These are phyloP conservation scores for Circinella umbellata DNA, from an alignment of 371 early-diverging fungal genomes.

Conservation along the genomic window DNA sequence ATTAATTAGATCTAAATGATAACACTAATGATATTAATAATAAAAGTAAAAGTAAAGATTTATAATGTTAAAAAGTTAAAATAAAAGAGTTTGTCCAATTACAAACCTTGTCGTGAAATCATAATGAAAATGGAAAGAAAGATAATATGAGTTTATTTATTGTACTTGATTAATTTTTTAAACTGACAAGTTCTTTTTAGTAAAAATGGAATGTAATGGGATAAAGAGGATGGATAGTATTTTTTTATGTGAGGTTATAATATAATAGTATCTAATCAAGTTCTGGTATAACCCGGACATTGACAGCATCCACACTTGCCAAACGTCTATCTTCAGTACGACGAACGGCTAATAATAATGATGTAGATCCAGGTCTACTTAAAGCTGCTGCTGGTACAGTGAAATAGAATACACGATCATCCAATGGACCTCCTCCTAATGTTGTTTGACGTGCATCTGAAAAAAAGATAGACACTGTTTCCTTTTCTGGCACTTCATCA, in stretches of 20 bases:
- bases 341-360: conserved; percentile 41
- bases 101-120: conserved; percentile 9
- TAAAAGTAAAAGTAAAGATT: background rate
- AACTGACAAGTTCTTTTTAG: background rate
- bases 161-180: background rate
- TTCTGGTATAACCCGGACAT: conserved; percentile 22
- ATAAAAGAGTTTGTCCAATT: background rate
- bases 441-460: conserved; percentile 23
- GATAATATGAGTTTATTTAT: background rate
- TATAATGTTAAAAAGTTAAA: background rate
- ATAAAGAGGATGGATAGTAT: background rate
- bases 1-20: conserved; percentile 16
- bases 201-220: background rate
- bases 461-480: conserved; percentile 42
- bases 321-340: conserved; percentile 27
- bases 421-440: conserved; percentile 33
- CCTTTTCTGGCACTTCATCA: conserved; percentile 6
- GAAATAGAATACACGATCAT: conserved; percentile 27
- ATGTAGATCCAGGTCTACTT: conserved; percentile 21
- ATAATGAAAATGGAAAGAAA: background rate
- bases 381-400: conserved; percentile 30
- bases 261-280: background rate
- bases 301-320: conserved; percentile 35
- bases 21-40: too few species aligned
- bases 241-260: background rate